These are phyloP conservation scores for Pichia membranifaciens DNA, from an alignment of 805 yeast genomes.

Conservation along the genomic window DNA sequence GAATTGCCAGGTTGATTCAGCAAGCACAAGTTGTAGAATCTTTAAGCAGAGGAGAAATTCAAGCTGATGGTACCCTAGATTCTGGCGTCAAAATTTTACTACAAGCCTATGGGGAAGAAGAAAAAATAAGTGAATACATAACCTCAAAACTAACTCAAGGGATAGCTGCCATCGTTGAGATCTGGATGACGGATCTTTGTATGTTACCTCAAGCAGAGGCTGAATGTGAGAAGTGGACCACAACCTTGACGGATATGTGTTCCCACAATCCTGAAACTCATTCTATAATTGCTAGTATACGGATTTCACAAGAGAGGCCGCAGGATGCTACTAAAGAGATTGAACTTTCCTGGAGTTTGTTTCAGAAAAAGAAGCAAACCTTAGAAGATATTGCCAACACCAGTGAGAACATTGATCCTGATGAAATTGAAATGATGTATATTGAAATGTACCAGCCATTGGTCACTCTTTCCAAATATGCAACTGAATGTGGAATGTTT, in stretches of 20 bases:
- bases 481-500: conserved; percentile 69
- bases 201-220: conserved; percentile 87
- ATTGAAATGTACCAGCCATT: conserved; percentile 70
- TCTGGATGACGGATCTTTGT: conserved; percentile 97
- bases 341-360: conserved; percentile 64
- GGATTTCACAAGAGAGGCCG: conserved; percentile 77
- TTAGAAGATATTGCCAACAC: conserved; percentile 36
- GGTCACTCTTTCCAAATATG: conserved; percentile 62
- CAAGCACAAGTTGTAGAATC: conserved; percentile 23
- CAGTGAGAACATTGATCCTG: conserved; percentile 30
- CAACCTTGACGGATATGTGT: conserved; percentile 57
- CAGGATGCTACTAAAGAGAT: conserved; percentile 71
- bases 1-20: conserved; percentile 47
- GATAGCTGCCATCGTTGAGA: conserved; percentile 78
- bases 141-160: conserved; percentile 67
- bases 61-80: conserved; percentile 14
- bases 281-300: conserved; percentile 75
- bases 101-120: conserved; percentile 25
- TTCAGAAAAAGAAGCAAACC: conserved; percentile 42
- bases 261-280: conserved; percentile 69
- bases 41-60: conserved; percentile 1
- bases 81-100: conserved; percentile 22
- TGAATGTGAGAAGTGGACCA: conserved; percentile 67
- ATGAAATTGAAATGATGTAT: conserved; percentile 46
- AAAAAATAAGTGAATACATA: conserved; percentile 32